Evolutionary conservation across 2,329 filamentous ascomycete genomes (phyloP).

Genomic region (Coniochaeta sp.): DNA sequence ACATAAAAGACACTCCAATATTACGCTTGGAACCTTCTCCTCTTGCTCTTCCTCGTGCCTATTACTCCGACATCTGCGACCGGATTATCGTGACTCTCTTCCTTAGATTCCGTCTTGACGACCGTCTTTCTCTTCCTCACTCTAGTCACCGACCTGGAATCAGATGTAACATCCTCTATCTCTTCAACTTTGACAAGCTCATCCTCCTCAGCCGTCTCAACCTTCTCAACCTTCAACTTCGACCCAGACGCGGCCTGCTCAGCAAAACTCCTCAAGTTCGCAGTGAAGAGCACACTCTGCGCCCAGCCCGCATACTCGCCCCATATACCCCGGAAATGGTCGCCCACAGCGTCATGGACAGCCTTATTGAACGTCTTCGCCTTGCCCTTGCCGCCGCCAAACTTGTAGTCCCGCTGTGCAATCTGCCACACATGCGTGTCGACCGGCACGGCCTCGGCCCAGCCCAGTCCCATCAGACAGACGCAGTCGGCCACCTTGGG

Average conservation of each 20-base stretch:
- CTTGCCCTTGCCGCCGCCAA: conserved; percentile 59
- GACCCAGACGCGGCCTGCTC: conserved; percentile 42
- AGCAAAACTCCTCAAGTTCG: conserved; percentile 79
- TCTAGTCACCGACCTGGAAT: neutral
- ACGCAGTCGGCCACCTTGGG: conserved; percentile 98
- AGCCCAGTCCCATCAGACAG: conserved; percentile 90
- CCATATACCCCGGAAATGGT: conserved; percentile 86
- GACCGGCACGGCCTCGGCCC: conserved; percentile 90
- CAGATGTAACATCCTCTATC: neutral
- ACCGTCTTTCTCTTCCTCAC: neutral
- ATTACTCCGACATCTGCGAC: conserved; percentile 5
- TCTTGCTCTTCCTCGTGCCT: conserved; percentile 3
- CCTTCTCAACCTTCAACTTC: conserved; percentile 16
- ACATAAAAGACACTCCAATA: neutral
- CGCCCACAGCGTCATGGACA: conserved; percentile 83
- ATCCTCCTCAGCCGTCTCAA: neutral
- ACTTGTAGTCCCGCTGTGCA: conserved; percentile 89
- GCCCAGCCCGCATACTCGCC: conserved; percentile 94
- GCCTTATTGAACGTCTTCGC: conserved; percentile 78
- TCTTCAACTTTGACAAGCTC: conserved; percentile 6
- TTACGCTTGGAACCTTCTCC: conserved; percentile 7
- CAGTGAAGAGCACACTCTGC: conserved; percentile 92
- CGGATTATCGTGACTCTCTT: neutral
- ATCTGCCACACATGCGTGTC: conserved; percentile 99
- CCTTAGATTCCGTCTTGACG: neutral